phyloP scores from a whole-genome alignment of 768 basidiomycete genomes.

The Russula abietina region DNA sequence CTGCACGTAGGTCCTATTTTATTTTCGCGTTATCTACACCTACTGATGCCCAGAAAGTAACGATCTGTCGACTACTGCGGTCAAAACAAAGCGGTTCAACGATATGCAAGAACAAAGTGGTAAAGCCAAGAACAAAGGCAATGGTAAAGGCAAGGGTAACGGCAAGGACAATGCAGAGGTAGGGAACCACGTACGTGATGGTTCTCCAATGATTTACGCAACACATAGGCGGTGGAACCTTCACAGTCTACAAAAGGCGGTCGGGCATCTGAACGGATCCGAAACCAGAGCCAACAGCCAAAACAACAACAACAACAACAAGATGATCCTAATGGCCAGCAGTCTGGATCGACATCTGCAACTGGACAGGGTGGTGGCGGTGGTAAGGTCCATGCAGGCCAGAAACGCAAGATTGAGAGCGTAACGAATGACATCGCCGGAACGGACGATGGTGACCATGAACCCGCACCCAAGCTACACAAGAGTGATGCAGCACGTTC shows the following conservation, averaged over 20 bases:
- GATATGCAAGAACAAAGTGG: no score
- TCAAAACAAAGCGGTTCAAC: no score
- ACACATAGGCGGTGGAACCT: not conserved
- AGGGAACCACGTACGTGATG: slow-evolving; percentile 3
- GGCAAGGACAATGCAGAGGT: not conserved
- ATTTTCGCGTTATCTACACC: no score
- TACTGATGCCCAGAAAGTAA: no score
- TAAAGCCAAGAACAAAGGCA: no score
- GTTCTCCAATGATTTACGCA: not conserved
- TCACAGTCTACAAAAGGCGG: slow-evolving; percentile 1
- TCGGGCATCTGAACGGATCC: not conserved
- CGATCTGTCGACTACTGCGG: no score
- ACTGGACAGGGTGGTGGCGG: not conserved
- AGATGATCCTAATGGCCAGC: no score
- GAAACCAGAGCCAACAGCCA: not conserved
- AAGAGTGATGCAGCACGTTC: not conserved
- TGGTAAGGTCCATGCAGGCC: not conserved
- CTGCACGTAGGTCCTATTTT: no score
- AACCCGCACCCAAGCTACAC: not conserved
- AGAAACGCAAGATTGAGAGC: slow-evolving; percentile 6
- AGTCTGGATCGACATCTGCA: not conserved
- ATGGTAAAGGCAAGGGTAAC: no score
- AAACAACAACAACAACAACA: no score
- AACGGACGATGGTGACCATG: not conserved
- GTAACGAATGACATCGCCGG: no score